Conservation (phyloP, 768 basidiomycete species). For the Naganishia vishniacii region DNA sequence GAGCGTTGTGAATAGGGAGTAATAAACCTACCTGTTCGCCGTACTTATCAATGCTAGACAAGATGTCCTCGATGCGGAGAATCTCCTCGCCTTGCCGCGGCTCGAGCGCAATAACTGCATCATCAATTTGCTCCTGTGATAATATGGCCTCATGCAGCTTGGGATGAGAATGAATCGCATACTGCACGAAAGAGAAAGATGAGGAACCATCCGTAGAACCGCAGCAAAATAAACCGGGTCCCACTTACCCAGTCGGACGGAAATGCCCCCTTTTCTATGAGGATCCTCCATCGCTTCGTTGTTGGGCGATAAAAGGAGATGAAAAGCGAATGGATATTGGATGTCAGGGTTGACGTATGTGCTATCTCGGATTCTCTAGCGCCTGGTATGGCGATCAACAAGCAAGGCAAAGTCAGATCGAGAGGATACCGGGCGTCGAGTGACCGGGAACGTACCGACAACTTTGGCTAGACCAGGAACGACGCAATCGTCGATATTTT, state of each 20-base stretch:
- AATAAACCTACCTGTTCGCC: slow-evolving; percentile 34
- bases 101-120: slow-evolving; percentile 68
- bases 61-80: slow-evolving; percentile 82
- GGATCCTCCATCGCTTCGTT: slow-evolving; percentile 75
- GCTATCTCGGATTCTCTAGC: slow-evolving; percentile 84
- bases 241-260: slow-evolving; percentile 83
- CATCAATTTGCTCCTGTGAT: slow-evolving; percentile 47
- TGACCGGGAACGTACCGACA: slow-evolving; percentile 58
- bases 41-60: slow-evolving; percentile 62
- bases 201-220: background rate
- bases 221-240: slow-evolving; percentile 32
- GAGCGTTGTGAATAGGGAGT: no score
- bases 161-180: slow-evolving; percentile 92
- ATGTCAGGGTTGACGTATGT: slow-evolving; percentile 90
- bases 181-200: slow-evolving; percentile 54
- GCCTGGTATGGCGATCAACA: no score
- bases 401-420: background rate
- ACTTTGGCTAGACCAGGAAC: slow-evolving; percentile 71
- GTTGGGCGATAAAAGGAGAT: slow-evolving; percentile 89
- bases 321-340: slow-evolving; percentile 94
- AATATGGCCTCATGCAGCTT: slow-evolving; percentile 69
- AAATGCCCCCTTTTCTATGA: slow-evolving; percentile 90
- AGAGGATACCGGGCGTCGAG: background rate
- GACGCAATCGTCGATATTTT: slow-evolving; percentile 65
- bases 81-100: slow-evolving; percentile 79